phyloP scores from a whole-genome alignment of 2,329 filamentous ascomycete species.

The Nigrospora sphaerica region DNA sequence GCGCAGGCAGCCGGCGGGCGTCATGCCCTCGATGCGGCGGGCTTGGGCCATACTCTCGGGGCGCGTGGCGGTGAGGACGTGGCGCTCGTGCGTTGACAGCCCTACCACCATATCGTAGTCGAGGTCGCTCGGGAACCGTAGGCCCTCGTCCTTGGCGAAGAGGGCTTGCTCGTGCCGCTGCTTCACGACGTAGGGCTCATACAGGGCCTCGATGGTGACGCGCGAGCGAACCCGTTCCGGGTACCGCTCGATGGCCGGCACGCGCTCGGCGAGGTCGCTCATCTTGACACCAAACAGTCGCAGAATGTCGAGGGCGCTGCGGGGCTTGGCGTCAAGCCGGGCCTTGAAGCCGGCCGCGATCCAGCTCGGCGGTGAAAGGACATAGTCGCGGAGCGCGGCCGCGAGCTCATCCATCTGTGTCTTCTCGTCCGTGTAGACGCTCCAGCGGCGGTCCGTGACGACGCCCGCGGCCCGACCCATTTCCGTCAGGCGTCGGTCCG shows the following conservation, averaged over 20 bases:
- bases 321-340: slow-evolving; percentile 56
- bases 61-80: slow-evolving; percentile 58
- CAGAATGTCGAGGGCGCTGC: slow-evolving; percentile 74
- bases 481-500: slow-evolving; percentile 76
- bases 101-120: slow-evolving; percentile 70
- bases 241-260: slow-evolving; percentile 52
- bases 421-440: slow-evolving; percentile 56
- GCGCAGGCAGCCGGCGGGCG: slow-evolving; percentile 51
- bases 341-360: slow-evolving; percentile 61
- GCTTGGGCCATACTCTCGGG: slow-evolving; percentile 89
- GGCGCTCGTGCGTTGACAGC: slow-evolving; percentile 72
- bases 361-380: slow-evolving; percentile 60
- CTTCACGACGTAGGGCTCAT: slow-evolving; percentile 76
- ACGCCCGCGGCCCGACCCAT: slow-evolving; percentile 72
- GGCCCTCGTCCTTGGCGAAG: slow-evolving; percentile 69
- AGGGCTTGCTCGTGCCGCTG: slow-evolving; percentile 60
- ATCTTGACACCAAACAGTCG: slow-evolving; percentile 56
- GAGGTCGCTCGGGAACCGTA: slow-evolving; percentile 65
- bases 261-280: slow-evolving; percentile 45
- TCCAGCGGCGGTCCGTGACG: slow-evolving; percentile 74
- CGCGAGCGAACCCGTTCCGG: slow-evolving; percentile 54
- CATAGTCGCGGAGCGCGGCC: slow-evolving; percentile 48
- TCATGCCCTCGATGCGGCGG: slow-evolving; percentile 74
- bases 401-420: slow-evolving; percentile 62
- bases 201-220: slow-evolving; percentile 74